Conservation (phyloP, 1,284 basidiomycete species). For the Moniliella sp. region DNA sequence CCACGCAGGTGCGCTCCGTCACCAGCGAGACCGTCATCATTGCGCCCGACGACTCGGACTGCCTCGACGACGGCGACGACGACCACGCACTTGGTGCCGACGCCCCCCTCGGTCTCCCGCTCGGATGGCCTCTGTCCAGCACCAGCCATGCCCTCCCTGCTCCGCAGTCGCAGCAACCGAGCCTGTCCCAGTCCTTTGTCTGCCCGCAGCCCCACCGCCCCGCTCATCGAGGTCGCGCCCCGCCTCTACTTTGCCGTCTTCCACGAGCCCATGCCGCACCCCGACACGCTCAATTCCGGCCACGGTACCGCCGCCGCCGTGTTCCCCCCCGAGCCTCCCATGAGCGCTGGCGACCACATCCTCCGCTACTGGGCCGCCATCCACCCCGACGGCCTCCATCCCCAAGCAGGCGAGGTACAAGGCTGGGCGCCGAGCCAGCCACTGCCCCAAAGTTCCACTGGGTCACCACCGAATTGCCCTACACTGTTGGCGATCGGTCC, state of each 20-base stretch:
- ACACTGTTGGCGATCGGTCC: no score
- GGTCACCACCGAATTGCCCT: constrained; percentile 11
- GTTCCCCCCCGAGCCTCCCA: background rate
- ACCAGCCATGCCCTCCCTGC: background rate
- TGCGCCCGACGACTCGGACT: constrained; percentile 1
- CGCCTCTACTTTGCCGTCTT: constrained; percentile 3
- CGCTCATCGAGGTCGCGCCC: constrained; percentile 1
- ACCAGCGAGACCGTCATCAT: no score
- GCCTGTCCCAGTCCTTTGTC: background rate
- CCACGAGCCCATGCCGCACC: background rate
- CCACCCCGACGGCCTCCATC: background rate
- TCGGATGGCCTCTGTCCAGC: background rate
- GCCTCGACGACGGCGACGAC: constrained; percentile 1
- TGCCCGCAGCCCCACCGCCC: background rate
- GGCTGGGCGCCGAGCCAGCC: constrained; percentile 3
- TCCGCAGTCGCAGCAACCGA: background rate
- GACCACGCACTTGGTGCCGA: background rate
- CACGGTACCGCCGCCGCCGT: background rate
- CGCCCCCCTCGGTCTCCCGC: background rate
- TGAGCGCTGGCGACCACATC: background rate
- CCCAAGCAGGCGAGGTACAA: background rate
- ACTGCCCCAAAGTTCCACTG: constrained; percentile 14
- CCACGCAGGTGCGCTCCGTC: no score
- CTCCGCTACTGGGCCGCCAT: background rate
- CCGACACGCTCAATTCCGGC: background rate